phyloP scores from a whole-genome alignment of 192 early-diverging fungal species.

The Mortierella antarctica region DNA sequence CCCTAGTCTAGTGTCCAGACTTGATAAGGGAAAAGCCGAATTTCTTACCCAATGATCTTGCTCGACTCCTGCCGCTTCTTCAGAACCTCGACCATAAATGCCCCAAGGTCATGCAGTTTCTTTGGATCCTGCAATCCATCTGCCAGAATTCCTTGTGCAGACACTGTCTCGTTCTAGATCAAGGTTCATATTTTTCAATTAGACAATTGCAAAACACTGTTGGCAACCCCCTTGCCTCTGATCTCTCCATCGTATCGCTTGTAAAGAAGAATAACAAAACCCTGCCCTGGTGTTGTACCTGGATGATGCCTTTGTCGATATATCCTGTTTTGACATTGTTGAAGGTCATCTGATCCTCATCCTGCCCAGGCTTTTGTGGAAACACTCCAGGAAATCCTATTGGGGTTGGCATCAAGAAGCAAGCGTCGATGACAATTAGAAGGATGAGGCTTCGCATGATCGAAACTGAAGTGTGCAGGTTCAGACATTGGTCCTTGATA shows the following conservation, averaged over 20 bases:
- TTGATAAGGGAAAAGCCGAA: background rate
- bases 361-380: constrained; percentile 61
- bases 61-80: constrained; percentile 43
- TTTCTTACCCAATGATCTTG: constrained; percentile 32
- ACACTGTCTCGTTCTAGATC: constrained; percentile 62
- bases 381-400: constrained; percentile 71
- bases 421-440: constrained; percentile 3
- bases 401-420: background rate
- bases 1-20: background rate
- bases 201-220: background rate
- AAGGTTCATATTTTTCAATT: background rate
- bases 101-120: constrained; percentile 57
- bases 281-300: constrained; percentile 2
- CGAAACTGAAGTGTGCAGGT: background rate
- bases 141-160: constrained; percentile 63
- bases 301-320: constrained; percentile 60
- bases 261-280: background rate
- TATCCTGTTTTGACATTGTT: constrained; percentile 74
- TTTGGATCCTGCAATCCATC: constrained; percentile 61
- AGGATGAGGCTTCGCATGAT: background rate
- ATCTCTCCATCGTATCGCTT: background rate
- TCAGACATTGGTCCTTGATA: background rate
- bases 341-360: constrained; percentile 68
- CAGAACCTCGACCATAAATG: constrained; percentile 59
- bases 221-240: background rate